Evolutionary conservation across 805 yeast species (phyloP).

Genomic region (Lachancea dasiensis): DNA sequence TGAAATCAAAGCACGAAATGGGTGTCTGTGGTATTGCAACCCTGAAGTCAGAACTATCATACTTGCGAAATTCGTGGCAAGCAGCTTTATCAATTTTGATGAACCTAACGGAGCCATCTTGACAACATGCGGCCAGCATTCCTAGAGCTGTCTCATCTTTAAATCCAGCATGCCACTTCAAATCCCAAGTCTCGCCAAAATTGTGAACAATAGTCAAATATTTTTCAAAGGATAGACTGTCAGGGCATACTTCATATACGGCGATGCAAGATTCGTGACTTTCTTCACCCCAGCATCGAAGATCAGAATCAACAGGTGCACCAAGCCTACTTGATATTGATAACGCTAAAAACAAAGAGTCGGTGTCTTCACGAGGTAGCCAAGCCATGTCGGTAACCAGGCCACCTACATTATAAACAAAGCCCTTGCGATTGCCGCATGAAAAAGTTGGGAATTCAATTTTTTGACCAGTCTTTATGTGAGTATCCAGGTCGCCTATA

Average conservation of each 20-base stretch:
- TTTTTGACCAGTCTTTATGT: slow-evolving; percentile 17
- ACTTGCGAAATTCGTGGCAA: slow-evolving; percentile 13
- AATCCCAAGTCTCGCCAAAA: slow-evolving; percentile 41
- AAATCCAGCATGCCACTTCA: slow-evolving; percentile 32
- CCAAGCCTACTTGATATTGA: slow-evolving; percentile 37
- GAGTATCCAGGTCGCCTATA: slow-evolving; percentile 18
- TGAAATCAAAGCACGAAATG: slow-evolving; percentile 46
- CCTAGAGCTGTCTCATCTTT: slow-evolving; percentile 29
- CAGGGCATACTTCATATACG: slow-evolving; percentile 37
- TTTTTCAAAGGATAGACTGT: slow-evolving; percentile 27
- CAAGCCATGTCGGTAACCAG: slow-evolving; percentile 49
- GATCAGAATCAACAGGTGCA: slow-evolving; percentile 24
- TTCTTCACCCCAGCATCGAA: slow-evolving; percentile 27
- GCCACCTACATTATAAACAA: slow-evolving; percentile 46
- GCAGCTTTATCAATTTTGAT: slow-evolving; percentile 32
- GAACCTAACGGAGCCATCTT: slow-evolving; percentile 52
- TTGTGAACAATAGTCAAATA: slow-evolving; percentile 32
- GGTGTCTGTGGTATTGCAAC: slow-evolving; percentile 23
- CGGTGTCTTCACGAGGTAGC: slow-evolving; percentile 34
- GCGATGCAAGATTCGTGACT: slow-evolving; percentile 38
- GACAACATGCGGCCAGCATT: slow-evolving; percentile 45
- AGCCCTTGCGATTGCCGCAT: slow-evolving; percentile 33
- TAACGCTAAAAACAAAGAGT: slow-evolving; percentile 44
- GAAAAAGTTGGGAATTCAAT: slow-evolving; percentile 27
- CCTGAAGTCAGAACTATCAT: slow-evolving; percentile 23